phyloP scores from a whole-genome alignment of 306 rosid genomes.

The Prunus davidiana region DNA sequence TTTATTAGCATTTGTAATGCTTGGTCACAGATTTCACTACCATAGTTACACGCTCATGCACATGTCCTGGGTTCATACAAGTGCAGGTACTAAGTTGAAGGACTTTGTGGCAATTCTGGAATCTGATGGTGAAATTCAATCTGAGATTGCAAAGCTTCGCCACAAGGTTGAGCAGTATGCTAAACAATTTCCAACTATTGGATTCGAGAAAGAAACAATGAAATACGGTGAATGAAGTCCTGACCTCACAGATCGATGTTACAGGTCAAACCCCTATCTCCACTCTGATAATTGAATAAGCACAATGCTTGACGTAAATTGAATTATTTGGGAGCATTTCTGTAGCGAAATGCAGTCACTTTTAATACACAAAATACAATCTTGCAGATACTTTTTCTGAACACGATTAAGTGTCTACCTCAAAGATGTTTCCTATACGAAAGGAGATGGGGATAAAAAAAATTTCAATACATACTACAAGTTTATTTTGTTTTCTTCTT shows the following conservation, averaged over 20 bases:
- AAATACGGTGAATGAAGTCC: constrained; percentile 53
- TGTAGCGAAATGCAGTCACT: neutral
- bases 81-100: constrained; percentile 80
- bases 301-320: neutral
- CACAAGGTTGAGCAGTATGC: constrained; percentile 76
- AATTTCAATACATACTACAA: neutral
- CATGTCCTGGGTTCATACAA: constrained; percentile 13
- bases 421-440: neutral
- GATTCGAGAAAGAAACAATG: constrained; percentile 78
- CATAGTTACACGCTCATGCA: constrained; percentile 7
- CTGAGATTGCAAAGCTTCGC: constrained; percentile 64
- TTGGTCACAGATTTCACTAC: neutral
- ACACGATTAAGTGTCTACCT: neutral
- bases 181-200: constrained; percentile 79
- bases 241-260: neutral
- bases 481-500: too few relatives aligned
- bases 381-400: neutral
- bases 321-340: neutral
- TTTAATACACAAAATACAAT: neutral
- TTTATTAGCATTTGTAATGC: constrained; percentile 7
- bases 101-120: constrained; percentile 74
- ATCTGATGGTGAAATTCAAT: constrained; percentile 55
- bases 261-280: constrained; percentile 3
- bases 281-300: neutral
- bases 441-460: neutral